phyloP scores from a whole-genome alignment of 2,329 filamentous ascomycete species.

The Sphaerostilbella broomeana region DNA sequence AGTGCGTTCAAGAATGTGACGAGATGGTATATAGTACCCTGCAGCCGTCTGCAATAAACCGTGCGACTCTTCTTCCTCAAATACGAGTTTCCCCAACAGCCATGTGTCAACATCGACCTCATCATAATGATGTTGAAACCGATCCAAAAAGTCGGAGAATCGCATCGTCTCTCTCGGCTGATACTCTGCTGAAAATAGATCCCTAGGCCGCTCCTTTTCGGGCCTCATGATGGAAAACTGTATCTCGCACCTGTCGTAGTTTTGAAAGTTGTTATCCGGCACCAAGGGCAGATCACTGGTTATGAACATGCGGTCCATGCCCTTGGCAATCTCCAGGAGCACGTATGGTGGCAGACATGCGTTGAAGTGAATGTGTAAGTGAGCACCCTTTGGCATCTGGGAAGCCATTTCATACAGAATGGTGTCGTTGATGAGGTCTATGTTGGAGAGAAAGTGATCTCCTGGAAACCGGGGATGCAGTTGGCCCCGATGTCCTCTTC shows the following conservation, averaged over 20 bases:
- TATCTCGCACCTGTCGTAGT: conserved; percentile 51
- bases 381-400: conserved; percentile 62
- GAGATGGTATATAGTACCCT: conserved; percentile 40
- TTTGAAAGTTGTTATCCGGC: conserved; percentile 30
- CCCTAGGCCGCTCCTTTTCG: conserved; percentile 29
- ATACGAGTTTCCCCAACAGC: conserved; percentile 56
- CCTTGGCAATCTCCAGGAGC: conserved; percentile 49
- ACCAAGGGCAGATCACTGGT: conserved; percentile 49
- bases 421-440: conserved; percentile 48
- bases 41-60: conserved; percentile 40
- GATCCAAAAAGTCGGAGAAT: conserved; percentile 35
- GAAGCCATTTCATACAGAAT: conserved; percentile 50
- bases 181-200: conserved; percentile 47
- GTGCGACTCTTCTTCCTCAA: conserved; percentile 55
- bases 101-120: conserved; percentile 38
- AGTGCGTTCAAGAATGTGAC: background rate
- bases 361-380: conserved; percentile 74
- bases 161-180: conserved; percentile 37
- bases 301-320: conserved; percentile 61
- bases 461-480: conserved; percentile 39
- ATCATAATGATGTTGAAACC: conserved; percentile 24
- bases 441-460: conserved; percentile 54
- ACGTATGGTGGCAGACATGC: conserved; percentile 58
- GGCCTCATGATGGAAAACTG: conserved; percentile 49
- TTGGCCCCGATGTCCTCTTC: conserved; percentile 37